Conservation (phyloP, 768 basidiomycete genomes). For the Leccinum sublutescens region DNA sequence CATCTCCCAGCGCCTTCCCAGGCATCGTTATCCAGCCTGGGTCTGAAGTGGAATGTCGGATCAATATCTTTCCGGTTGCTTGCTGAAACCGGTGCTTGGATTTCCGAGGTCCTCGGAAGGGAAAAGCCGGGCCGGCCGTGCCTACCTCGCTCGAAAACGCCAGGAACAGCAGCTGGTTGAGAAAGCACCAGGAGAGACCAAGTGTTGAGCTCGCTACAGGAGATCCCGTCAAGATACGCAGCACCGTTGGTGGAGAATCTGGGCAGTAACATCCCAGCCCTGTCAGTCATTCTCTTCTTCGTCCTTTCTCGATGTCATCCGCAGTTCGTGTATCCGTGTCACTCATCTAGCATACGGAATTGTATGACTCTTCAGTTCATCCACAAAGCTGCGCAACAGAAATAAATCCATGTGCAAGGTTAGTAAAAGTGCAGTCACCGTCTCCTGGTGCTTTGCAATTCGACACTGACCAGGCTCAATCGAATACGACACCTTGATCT, state of each 20-base stretch:
- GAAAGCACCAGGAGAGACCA: no score
- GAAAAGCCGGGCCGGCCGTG: no score
- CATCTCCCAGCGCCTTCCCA: neutral
- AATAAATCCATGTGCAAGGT: neutral
- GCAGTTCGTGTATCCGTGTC: neutral
- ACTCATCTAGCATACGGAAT: neutral
- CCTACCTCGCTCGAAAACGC: no score
- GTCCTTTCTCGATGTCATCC: neutral
- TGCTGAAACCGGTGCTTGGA: no score
- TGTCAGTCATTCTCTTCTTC: neutral
- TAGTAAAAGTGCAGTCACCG: neutral
- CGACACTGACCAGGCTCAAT: neutral
- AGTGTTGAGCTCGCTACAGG: no score
- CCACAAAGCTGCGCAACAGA: neutral
- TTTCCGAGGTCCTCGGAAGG: no score
- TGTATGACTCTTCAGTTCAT: neutral
- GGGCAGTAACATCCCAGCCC: neutral
- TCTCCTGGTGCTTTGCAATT: neutral
- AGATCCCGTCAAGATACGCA: neutral
- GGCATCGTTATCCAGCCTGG: no score
- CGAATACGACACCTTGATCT: neutral
- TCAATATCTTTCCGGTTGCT: slow-evolving; percentile 48
- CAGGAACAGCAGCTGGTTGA: no score
- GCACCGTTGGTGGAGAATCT: neutral
- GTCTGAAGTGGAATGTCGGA: slow-evolving; percentile 21